phyloP scores from a whole-genome alignment of 1,284 basidiomycete genomes.

The Marasmius fiardii region DNA sequence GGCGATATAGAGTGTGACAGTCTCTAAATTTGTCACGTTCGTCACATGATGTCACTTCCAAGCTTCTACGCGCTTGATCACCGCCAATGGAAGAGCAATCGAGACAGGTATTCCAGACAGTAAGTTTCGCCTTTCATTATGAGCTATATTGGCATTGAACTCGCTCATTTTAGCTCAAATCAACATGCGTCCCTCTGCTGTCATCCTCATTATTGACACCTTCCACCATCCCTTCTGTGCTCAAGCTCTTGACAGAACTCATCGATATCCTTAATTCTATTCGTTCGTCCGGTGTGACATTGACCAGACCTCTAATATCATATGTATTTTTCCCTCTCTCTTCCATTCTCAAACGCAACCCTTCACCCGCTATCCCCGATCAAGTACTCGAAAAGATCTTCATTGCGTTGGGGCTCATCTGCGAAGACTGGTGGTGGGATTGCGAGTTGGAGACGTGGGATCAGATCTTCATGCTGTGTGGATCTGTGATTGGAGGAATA shows the following conservation, averaged over 20 bases:
- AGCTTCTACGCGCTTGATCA: not conserved
- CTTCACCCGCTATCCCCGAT: conserved; percentile 68
- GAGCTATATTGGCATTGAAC: not conserved
- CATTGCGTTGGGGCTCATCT: conserved; percentile 56
- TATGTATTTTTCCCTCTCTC: conserved; percentile 89
- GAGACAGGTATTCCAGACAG: not conserved
- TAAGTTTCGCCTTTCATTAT: not conserved
- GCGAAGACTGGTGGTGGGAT: conserved; percentile 75
- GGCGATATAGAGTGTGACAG: too few relatives aligned
- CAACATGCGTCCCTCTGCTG: conserved; percentile 75
- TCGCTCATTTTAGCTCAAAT: conserved; percentile 65
- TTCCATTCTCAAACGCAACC: conserved; percentile 73
- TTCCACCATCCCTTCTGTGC: conserved; percentile 44
- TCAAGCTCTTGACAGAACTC: conserved; percentile 53
- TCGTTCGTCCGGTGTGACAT: conserved; percentile 30
- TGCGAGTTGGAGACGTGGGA: conserved; percentile 70
- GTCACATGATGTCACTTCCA: not conserved
- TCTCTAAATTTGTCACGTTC: too few relatives aligned
- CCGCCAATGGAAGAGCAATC: not conserved
- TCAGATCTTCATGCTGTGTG: conserved; percentile 80
- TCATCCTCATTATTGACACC: conserved; percentile 59
- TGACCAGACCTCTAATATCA: conserved; percentile 67
- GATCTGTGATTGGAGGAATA: conserved; percentile 63
- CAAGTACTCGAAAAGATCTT: conserved; percentile 76
- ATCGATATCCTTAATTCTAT: conserved; percentile 42